Percentiles rank a stretch among this genome's conserved stretches.
Conservation (phyloP, 2,329 filamentous ascomycete genomes). For the Xylaria digitata region DNA sequence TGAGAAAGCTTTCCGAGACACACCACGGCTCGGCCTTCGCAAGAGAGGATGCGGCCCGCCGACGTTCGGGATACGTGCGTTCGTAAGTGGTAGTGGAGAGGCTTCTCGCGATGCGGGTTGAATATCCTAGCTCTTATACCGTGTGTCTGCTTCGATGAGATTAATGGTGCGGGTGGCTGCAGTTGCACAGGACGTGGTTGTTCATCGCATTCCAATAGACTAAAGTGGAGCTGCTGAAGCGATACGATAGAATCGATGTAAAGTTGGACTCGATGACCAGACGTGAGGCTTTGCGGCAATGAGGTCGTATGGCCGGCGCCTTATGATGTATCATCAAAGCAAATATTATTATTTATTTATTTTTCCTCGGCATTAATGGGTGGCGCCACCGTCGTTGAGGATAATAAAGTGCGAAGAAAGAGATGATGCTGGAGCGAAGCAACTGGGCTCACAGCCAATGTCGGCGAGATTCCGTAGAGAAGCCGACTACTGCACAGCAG, state of each 20-base stretch:
- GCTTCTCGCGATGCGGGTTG: constrained; percentile 3
- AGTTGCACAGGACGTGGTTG: constrained; percentile 20
- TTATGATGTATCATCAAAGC: background rate
- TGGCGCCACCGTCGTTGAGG: constrained; percentile 17
- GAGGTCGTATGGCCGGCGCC: background rate
- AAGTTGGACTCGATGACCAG: background rate
- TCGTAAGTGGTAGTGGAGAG: constrained; percentile 11
- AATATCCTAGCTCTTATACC: background rate
- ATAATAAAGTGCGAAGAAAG: constrained; percentile 6
- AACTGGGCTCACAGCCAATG: constrained; percentile 32
- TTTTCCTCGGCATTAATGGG: constrained; percentile 4
- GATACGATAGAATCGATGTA: constrained; percentile 7
- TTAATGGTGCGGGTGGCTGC: constrained; percentile 16
- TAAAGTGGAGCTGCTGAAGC: constrained; percentile 26
- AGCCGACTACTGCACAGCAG: constrained; percentile 10
- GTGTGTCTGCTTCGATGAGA: constrained; percentile 2
- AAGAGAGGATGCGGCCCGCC: constrained; percentile 20
- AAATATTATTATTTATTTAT: background rate
- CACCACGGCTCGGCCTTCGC: constrained; percentile 22
- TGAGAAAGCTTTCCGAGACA: constrained; percentile 11
- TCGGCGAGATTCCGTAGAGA: constrained; percentile 28
- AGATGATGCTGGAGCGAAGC: constrained; percentile 17
- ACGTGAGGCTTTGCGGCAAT: background rate
- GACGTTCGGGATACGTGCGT: constrained; percentile 10
- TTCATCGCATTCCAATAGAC: constrained; percentile 27